A percentile compares a stretch with the other conserved stretches of the same genome.
These are phyloP conservation scores for Neopestalotiopsis clavispora DNA, from an alignment of 2,329 filamentous ascomycete genomes.

Conservation along the genomic window DNA sequence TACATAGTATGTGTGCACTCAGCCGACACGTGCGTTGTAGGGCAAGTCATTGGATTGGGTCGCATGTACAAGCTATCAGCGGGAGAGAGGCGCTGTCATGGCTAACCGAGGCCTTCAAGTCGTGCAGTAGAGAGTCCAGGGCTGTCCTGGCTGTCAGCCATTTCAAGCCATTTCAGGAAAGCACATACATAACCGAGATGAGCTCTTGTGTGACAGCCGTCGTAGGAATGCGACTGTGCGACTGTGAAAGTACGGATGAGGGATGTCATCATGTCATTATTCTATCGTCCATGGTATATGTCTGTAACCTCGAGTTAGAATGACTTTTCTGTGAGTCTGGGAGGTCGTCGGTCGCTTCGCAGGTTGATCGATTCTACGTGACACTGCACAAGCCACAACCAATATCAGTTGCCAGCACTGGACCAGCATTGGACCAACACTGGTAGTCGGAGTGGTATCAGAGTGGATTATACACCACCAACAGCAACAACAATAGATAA, in stretches of 20 bases:
- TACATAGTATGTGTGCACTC: background rate
- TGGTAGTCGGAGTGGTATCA: too few relatives aligned
- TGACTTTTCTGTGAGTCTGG: too few relatives aligned
- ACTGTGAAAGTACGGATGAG: background rate
- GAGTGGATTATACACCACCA: too few relatives aligned
- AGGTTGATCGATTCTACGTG: too few relatives aligned
- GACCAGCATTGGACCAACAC: too few relatives aligned
- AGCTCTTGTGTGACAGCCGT: background rate
- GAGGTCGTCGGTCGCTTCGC: too few relatives aligned
- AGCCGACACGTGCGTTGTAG: background rate
- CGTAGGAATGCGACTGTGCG: background rate
- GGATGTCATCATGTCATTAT: too few relatives aligned
- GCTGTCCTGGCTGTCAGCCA: background rate
- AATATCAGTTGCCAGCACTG: too few relatives aligned
- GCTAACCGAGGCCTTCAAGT: background rate
- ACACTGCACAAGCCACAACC: too few relatives aligned
- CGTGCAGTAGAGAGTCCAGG: background rate
- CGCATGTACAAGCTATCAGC: background rate
- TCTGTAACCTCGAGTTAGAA: too few relatives aligned
- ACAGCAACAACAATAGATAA: too few relatives aligned
- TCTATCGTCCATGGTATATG: too few relatives aligned
- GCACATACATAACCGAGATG: conserved; percentile 8
- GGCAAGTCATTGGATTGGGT: background rate
- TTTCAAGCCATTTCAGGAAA: background rate
- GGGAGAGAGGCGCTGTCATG: conserved; percentile 1